Evolutionary conservation across 2,329 filamentous ascomycete genomes (phyloP).

Genomic region (Parascedosporium putredinis): DNA sequence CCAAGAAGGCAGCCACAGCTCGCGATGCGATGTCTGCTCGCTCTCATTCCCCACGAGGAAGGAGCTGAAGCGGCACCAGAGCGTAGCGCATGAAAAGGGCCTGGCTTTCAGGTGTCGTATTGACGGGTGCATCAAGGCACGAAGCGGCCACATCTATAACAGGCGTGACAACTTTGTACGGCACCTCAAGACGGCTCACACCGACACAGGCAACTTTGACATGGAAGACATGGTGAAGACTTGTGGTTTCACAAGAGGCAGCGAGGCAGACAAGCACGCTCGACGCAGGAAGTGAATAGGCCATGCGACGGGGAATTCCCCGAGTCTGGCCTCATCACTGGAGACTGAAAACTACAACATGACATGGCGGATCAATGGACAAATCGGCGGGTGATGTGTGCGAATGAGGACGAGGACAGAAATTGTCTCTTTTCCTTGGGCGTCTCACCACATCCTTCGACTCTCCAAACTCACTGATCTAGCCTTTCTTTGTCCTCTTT

Average conservation of each 20-base stretch:
- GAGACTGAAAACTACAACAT: too few relatives aligned
- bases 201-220: slow-evolving; percentile 5
- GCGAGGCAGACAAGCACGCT: background rate
- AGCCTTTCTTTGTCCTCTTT: background rate
- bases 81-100: slow-evolving; percentile 11
- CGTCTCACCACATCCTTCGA: too few relatives aligned
- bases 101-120: slow-evolving; percentile 15
- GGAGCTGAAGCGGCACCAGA: slow-evolving; percentile 17
- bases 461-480: too few relatives aligned
- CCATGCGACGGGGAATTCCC: too few relatives aligned
- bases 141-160: slow-evolving; percentile 17
- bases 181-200: slow-evolving; percentile 16
- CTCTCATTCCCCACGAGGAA: slow-evolving; percentile 17
- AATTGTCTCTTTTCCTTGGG: background rate
- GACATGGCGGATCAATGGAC: too few relatives aligned
- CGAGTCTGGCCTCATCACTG: too few relatives aligned
- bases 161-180: slow-evolving; percentile 18
- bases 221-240: slow-evolving; percentile 2
- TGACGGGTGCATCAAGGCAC: slow-evolving; percentile 16
- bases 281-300: background rate
- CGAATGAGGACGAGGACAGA: too few relatives aligned
- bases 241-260: slow-evolving; percentile 1
- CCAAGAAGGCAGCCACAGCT: background rate
- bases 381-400: too few relatives aligned
- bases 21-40: slow-evolving; percentile 10